These are phyloP conservation scores for Asterophora lycoperdoides DNA, from an alignment of 768 basidiomycete genomes.

Conservation along the genomic window DNA sequence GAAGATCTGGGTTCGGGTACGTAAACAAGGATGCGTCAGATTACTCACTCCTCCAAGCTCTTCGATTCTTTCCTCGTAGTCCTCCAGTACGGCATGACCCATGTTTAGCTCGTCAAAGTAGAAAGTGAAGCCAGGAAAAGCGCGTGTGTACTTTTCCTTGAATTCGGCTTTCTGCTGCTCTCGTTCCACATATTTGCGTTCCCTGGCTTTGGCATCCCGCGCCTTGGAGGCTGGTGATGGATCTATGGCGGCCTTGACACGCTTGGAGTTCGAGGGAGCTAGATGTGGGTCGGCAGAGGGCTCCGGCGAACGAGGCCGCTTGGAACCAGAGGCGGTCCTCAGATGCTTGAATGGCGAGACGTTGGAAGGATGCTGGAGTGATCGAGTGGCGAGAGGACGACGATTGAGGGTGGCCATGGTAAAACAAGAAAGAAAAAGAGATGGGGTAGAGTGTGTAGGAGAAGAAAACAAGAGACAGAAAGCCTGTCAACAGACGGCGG, in stretches of 20 bases:
- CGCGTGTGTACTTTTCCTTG: constrained; percentile 75
- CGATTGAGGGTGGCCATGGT: constrained; percentile 47
- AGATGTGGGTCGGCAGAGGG: constrained; percentile 28
- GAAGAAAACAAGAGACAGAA: not conserved
- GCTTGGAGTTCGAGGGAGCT: constrained; percentile 31
- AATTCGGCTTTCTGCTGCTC: constrained; percentile 66
- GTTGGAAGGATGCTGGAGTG: constrained; percentile 29
- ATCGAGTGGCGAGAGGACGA: constrained; percentile 43
- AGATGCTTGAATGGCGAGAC: constrained; percentile 31
- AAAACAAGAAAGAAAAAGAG: constrained; percentile 18
- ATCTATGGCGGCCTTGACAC: constrained; percentile 32
- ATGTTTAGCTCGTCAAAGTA: constrained; percentile 69
- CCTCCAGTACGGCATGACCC: constrained; percentile 38
- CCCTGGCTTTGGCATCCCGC: constrained; percentile 36
- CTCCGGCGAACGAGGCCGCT: constrained; percentile 53
- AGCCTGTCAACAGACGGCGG: not conserved
- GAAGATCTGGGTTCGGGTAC: constrained; percentile 1
- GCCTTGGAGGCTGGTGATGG: constrained; percentile 14
- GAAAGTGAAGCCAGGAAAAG: constrained; percentile 82
- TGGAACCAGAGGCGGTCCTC: constrained; percentile 29
- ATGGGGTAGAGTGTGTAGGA: not conserved
- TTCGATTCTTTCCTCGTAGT: constrained; percentile 51
- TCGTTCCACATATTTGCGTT: constrained; percentile 46
- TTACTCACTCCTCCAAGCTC: constrained; percentile 75
- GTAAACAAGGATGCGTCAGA: not conserved